Percentiles rank a stretch among this genome's conserved stretches.
These are phyloP conservation scores for Proliferodiscus dingleyae DNA, from an alignment of 2,329 filamentous ascomycete genomes.

Conservation along the genomic window DNA sequence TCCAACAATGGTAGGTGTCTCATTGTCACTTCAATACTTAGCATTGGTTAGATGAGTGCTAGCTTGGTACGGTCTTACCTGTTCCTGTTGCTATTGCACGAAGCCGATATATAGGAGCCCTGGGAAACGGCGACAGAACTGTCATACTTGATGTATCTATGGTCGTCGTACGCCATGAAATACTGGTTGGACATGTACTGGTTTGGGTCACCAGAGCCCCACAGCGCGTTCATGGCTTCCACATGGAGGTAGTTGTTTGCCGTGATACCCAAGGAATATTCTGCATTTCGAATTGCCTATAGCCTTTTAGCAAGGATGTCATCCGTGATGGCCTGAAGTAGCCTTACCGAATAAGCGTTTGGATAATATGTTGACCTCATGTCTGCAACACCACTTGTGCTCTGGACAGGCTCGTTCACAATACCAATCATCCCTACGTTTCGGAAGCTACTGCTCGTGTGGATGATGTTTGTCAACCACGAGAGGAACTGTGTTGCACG, in stretches of 20 bases:
- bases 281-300: constrained; percentile 45
- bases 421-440: constrained; percentile 56
- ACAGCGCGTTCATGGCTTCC: constrained; percentile 47
- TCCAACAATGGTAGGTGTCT: constrained; percentile 47
- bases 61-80: background rate
- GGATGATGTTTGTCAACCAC: constrained; percentile 49
- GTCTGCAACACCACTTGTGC: constrained; percentile 30
- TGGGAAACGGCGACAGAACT: constrained; percentile 39
- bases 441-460: constrained; percentile 40
- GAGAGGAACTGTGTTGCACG: constrained; percentile 49
- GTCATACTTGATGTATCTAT: constrained; percentile 52
- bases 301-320: background rate
- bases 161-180: constrained; percentile 49
- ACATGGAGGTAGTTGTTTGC: constrained; percentile 46
- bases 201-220: constrained; percentile 52
- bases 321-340: background rate
- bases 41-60: background rate
- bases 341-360: constrained; percentile 36
- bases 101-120: constrained; percentile 44
- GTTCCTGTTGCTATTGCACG: constrained; percentile 45
- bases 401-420: constrained; percentile 51
- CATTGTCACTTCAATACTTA: constrained; percentile 13
- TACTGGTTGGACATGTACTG: constrained; percentile 39
- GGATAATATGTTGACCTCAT: constrained; percentile 44
- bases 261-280: constrained; percentile 40